Evolutionary conservation across 108 stramenopile genomes (phyloP).

Genomic region (Schizochytrium sp.): DNA sequence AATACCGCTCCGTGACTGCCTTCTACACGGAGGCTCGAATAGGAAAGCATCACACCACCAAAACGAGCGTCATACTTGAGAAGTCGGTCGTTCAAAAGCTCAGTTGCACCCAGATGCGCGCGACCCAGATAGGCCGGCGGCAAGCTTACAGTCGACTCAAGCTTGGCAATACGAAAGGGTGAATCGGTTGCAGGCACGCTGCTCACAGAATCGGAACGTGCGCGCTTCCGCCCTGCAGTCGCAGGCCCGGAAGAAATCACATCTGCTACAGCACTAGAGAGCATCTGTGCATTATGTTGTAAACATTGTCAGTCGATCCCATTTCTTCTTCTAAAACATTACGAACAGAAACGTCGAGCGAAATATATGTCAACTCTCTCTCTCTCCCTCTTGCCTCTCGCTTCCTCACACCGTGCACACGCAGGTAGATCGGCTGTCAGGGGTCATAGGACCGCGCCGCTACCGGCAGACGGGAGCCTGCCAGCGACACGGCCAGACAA

Average conservation of each 20-base stretch:
- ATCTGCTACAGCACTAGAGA: neutral
- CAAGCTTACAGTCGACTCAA: neutral
- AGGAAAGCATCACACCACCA: neutral
- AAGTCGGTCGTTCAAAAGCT: constrained; percentile 2
- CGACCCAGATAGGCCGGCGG: neutral
- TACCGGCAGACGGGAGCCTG: neutral
- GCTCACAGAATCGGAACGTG: neutral
- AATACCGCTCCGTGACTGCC: neutral
- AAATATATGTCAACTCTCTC: no score
- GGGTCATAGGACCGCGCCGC: neutral
- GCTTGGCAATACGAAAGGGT: neutral
- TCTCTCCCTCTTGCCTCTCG: neutral
- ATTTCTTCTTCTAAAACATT: no score
- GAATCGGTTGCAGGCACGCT: neutral
- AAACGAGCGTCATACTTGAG: neutral
- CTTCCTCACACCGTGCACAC: neutral
- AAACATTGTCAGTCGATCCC: no score
- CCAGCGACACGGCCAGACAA: neutral
- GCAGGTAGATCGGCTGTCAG: neutral
- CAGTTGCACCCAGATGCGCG: neutral
- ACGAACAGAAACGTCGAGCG: no score
- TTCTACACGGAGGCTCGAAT: neutral
- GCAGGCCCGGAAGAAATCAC: neutral
- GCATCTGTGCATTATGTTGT: neutral
- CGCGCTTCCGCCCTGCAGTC: neutral